Conservation (phyloP, 768 basidiomycete genomes). For the Tricholoma furcatifolium region DNA sequence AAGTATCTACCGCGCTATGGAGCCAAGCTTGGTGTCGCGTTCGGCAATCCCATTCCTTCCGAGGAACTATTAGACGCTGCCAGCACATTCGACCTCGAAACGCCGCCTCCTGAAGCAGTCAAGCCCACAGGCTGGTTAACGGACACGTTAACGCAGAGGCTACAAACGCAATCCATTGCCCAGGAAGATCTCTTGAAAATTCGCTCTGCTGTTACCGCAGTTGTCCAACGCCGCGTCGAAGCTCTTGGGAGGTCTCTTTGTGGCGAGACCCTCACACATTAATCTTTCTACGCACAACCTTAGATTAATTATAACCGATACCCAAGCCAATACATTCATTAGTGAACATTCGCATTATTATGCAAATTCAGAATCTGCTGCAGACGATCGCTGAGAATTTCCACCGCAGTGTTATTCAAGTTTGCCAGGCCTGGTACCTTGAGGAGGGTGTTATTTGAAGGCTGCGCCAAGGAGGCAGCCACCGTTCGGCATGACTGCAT, state of each 20-base stretch:
- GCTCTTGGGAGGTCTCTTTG: slow-evolving; percentile 50
- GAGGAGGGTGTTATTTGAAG: slow-evolving; percentile 9
- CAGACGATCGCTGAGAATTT: slow-evolving; percentile 16
- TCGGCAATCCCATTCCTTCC: slow-evolving; percentile 70
- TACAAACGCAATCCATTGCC: neutral
- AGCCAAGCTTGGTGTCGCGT: slow-evolving; percentile 67
- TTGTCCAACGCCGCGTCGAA: slow-evolving; percentile 54
- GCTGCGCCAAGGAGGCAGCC: slow-evolving; percentile 7
- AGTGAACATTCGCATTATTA: slow-evolving; percentile 2
- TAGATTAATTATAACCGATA: slow-evolving; percentile 5
- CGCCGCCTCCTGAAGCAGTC: slow-evolving; percentile 4
- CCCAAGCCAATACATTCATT: neutral
- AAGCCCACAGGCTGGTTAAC: slow-evolving; percentile 23
- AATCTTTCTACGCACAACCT: neutral
- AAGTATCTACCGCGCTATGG: slow-evolving; percentile 68
- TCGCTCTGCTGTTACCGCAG: slow-evolving; percentile 53
- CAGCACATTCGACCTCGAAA: slow-evolving; percentile 1
- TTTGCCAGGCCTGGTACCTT: neutral
- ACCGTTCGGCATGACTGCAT: slow-evolving; percentile 26
- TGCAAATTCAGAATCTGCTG: slow-evolving; percentile 17
- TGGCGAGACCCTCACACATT: slow-evolving; percentile 31
- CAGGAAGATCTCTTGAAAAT: slow-evolving; percentile 33
- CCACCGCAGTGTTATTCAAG: neutral
- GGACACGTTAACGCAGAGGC: slow-evolving; percentile 5
- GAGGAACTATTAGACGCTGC: slow-evolving; percentile 30